Percentiles rank a stretch among this genome's conserved stretches.
These are phyloP conservation scores for Irpex lacteus DNA, from an alignment of 1,284 basidiomycete species.

Conservation along the genomic window DNA sequence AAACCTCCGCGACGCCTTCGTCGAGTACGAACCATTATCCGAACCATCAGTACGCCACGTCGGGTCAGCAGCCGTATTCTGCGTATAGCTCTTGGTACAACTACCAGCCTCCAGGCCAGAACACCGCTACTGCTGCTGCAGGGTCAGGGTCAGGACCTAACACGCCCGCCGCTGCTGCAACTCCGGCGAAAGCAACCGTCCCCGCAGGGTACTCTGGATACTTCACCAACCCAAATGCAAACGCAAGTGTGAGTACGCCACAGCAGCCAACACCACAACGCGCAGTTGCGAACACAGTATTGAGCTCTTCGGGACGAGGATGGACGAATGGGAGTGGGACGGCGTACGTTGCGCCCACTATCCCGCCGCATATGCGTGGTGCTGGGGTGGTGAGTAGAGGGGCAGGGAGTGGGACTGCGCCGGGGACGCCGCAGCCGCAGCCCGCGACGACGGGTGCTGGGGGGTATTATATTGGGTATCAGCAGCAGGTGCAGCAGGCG, in stretches of 20 bases:
- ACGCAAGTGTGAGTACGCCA: not conserved
- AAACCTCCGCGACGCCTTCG: slow-evolving; percentile 11
- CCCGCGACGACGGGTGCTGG: slow-evolving; percentile 18
- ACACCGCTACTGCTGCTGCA: slow-evolving; percentile 8
- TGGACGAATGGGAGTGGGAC: slow-evolving; percentile 24
- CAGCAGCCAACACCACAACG: slow-evolving; percentile 37
- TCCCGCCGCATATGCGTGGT: slow-evolving; percentile 39
- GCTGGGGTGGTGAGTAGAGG: slow-evolving; percentile 5
- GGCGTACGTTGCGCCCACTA: slow-evolving; percentile 33
- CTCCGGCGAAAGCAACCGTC: slow-evolving; percentile 35
- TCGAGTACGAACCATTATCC: slow-evolving; percentile 23
- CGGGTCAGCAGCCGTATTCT: slow-evolving; percentile 30
- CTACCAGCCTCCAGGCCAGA: slow-evolving; percentile 20
- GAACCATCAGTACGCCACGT: slow-evolving; percentile 23
- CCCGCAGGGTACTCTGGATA: slow-evolving; percentile 37
- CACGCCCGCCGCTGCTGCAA: slow-evolving; percentile 45
- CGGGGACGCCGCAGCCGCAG: slow-evolving; percentile 11
- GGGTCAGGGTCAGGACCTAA: slow-evolving; percentile 15
- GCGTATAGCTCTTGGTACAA: slow-evolving; percentile 33
- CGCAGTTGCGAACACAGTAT: slow-evolving; percentile 47
- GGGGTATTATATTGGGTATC: slow-evolving; percentile 27
- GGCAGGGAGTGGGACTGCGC: slow-evolving; percentile 11
- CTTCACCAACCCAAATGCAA: slow-evolving; percentile 23
- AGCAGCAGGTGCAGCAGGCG: slow-evolving; percentile 13
- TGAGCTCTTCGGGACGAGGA: slow-evolving; percentile 22